These are phyloP conservation scores for Aspergillus sp. DNA, from an alignment of 2,329 filamentous ascomycete species.

Conservation along the genomic window DNA sequence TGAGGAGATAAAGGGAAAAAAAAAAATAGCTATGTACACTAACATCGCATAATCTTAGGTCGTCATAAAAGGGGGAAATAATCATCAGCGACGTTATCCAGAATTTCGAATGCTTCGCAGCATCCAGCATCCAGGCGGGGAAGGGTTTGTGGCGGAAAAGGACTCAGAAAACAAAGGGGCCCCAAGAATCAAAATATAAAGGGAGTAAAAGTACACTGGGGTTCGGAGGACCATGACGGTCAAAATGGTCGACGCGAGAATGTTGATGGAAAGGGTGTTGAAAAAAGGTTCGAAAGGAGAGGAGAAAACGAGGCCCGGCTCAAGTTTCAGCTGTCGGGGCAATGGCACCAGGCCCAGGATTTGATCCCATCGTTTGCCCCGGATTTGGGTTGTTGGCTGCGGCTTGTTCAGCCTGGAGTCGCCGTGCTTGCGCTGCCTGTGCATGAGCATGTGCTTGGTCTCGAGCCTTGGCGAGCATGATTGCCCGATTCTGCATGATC, in stretches of 20 bases:
- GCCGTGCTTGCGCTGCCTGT: constrained; percentile 39
- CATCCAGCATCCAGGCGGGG: constrained; percentile 12
- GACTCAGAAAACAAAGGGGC: constrained; percentile 1
- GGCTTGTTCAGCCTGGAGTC: constrained; percentile 37
- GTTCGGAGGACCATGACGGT: constrained; percentile 17
- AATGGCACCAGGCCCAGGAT: constrained; percentile 30
- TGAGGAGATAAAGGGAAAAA: constrained; percentile 14
- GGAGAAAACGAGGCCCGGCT: constrained; percentile 24
- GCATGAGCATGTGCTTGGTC: constrained; percentile 45
- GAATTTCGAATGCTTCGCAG: constrained; percentile 17
- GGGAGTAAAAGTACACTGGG: constrained; percentile 29
- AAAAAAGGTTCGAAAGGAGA: constrained; percentile 15
- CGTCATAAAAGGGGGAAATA: constrained; percentile 20
- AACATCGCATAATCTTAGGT: constrained; percentile 30
- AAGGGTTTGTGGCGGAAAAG: constrained; percentile 10
- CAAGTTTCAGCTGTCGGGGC: constrained; percentile 30
- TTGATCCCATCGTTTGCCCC: constrained; percentile 29
- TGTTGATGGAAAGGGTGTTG: constrained; percentile 10
- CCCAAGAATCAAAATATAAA: constrained; percentile 12
- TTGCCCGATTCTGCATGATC: constrained; percentile 57
- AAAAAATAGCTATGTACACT: constrained; percentile 38
- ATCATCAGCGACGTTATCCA: constrained; percentile 23
- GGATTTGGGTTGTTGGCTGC: constrained; percentile 26
- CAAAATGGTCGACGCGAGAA: constrained; percentile 24
- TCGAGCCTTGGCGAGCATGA: constrained; percentile 46